These are phyloP conservation scores for Leishmania mexicana DNA, from an alignment of 208 protist species.

Conservation along the genomic window DNA sequence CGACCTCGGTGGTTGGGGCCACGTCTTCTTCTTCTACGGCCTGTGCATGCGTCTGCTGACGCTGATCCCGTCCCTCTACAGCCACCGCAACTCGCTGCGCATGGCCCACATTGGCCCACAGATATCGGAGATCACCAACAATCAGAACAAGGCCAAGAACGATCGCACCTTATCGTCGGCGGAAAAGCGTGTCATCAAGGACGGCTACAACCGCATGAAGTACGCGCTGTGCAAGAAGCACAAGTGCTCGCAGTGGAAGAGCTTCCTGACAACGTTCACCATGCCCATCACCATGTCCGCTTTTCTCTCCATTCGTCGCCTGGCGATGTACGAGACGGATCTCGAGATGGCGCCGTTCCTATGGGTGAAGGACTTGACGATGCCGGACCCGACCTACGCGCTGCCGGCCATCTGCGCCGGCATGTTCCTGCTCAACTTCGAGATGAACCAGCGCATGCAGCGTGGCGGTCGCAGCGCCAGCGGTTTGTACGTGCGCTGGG, in stretches of 20 bases:
- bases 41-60: constrained; percentile 75
- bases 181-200: constrained; percentile 87
- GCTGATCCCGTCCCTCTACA: constrained; percentile 79
- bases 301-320: constrained; percentile 83
- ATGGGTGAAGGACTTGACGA: constrained; percentile 84
- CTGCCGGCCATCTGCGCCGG: constrained; percentile 77
- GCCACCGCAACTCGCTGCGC: constrained; percentile 82
- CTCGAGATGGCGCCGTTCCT: constrained; percentile 84
- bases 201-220: constrained; percentile 88
- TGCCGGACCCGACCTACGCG: constrained; percentile 85
- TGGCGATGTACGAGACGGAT: constrained; percentile 85
- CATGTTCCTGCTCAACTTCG: constrained; percentile 91
- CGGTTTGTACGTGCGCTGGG: constrained; percentile 83
- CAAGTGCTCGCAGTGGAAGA: constrained; percentile 83
- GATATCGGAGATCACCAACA: constrained; percentile 79
- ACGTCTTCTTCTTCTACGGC: constrained; percentile 86
- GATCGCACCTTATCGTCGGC: constrained; percentile 79
- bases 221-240: constrained; percentile 85
- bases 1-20: constrained; percentile 79
- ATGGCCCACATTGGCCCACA: constrained; percentile 78
- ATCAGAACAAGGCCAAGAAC: constrained; percentile 78
- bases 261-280: constrained; percentile 72
- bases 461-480: constrained; percentile 73
- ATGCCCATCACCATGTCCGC: constrained; percentile 81
- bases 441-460: constrained; percentile 90